These are phyloP conservation scores for Penicillium mononematosum DNA, from an alignment of 495 filamentous ascomycete genomes.

Conservation along the genomic window DNA sequence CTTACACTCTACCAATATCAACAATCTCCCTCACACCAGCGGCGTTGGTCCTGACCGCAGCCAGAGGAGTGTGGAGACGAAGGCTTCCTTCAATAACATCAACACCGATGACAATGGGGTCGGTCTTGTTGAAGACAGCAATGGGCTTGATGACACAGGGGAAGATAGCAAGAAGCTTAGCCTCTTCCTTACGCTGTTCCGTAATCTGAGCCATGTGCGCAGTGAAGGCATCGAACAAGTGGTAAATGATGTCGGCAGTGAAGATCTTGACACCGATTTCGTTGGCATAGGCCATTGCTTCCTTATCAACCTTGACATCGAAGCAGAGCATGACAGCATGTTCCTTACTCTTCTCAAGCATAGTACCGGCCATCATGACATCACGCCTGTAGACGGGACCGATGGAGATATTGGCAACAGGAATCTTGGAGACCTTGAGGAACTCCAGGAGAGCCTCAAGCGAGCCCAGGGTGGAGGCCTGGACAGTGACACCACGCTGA, in stretches of 20 bases:
- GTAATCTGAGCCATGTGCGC: slow-evolving; percentile 83
- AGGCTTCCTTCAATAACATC: slow-evolving; percentile 91
- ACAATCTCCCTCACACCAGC: slow-evolving; percentile 78
- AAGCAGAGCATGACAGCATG: slow-evolving; percentile 99
- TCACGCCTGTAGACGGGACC: slow-evolving; percentile 98
- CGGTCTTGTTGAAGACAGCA: slow-evolving; percentile 97
- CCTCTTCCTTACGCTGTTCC: slow-evolving; percentile 93
- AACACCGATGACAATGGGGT: slow-evolving; percentile 92
- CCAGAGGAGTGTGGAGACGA: slow-evolving; percentile 81
- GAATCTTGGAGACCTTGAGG: slow-evolving; percentile 89
- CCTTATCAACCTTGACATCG: slow-evolving; percentile 98
- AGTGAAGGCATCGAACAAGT: slow-evolving; percentile 95
- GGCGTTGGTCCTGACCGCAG: slow-evolving; percentile 76
- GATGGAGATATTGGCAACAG: slow-evolving; percentile 95
- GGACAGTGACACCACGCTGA: slow-evolving; percentile 91
- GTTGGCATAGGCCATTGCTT: slow-evolving; percentile 86
- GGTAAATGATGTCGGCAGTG: slow-evolving; percentile 98
- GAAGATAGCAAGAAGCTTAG: slow-evolving; percentile 93
- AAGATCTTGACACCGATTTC: slow-evolving; percentile 98
- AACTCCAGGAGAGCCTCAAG: slow-evolving; percentile 97
- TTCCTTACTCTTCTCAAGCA: slow-evolving; percentile 95
- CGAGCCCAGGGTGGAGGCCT: slow-evolving; percentile 96
- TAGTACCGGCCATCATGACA: slow-evolving; percentile 92
- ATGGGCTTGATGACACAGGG: slow-evolving; percentile 87
- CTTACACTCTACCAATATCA: slow-evolving; percentile 90